Base-by-base conservation (phyloP, 108 stramenopile genomes). In the Nitzschia palea region DNA sequence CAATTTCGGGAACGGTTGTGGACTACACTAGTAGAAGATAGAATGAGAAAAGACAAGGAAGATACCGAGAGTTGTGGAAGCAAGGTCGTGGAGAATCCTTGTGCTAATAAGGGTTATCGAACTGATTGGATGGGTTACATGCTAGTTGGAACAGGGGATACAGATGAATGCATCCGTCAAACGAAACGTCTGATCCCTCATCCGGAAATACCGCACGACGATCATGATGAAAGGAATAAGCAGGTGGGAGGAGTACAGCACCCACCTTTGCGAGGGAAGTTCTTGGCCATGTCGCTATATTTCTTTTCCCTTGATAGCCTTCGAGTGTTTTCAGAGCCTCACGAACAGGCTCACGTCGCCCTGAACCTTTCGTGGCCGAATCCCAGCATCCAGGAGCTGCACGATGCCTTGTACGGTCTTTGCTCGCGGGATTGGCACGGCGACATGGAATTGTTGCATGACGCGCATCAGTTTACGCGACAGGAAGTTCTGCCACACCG, bases 221-320 rank as follows among this genome's bases (percentile, higher is more conserved):
- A 68, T 56, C 76, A 85, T 33, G 78, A 78, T 35, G 70, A 81
- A 34, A 28, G 60, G 29, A 72, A 70, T 14, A 65, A 53, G 23
- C 52, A 74, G 25, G 89, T 95, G 4, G 94, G 90, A 32, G 91
- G 91, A 15, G 81, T 95, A 1, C 71, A 86, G 45, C 94, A 95
- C 73, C 94, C 94, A 22, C 87, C 86, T 4, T 62, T 95, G 18
- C 68, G 81, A 1, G 91, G 91, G 34, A 92, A 89, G 57, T 96
- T 96, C 68, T 78, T 90, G 61, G 96, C 91, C 58, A 97, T 97
- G 94, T 88, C 86, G 31, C 74, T 97, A 9, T 97, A 90, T 68
- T 97, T 91, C 72, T 97, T 92, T 61, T 77, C 96, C 17, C 71
- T 95, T 47, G 96, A 97, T 65, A 94, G 96, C 56, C 76, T 97